phyloP scores from a whole-genome alignment of 169 alveolate species.

The Babesia divergens region DNA sequence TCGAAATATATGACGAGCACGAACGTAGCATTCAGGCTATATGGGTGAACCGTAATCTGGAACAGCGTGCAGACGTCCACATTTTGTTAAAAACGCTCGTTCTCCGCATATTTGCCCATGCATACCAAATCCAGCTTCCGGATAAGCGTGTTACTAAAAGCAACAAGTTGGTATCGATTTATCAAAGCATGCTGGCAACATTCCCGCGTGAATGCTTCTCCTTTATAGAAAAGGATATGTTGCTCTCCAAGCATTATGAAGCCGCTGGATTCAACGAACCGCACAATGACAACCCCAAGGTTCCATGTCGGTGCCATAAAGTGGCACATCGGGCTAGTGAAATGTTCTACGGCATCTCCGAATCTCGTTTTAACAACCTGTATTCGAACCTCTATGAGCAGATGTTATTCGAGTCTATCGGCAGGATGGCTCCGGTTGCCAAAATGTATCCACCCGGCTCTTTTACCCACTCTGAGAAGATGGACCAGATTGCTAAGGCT shows the following conservation, averaged over 20 bases:
- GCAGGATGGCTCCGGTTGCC: slow-evolving; percentile 11
- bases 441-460: slow-evolving; percentile 13
- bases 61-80: not conserved
- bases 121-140: slow-evolving; percentile 53
- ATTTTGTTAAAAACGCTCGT: slow-evolving; percentile 36
- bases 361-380: slow-evolving; percentile 41
- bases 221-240: slow-evolving; percentile 50
- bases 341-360: slow-evolving; percentile 53
- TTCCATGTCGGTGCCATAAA: slow-evolving; percentile 56
- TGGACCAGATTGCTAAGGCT: slow-evolving; percentile 28
- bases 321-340: slow-evolving; percentile 1
- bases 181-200: slow-evolving; percentile 36
- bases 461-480: not conserved
- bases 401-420: slow-evolving; percentile 31
- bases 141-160: slow-evolving; percentile 8
- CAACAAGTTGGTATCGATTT: slow-evolving; percentile 47
- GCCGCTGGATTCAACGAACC: not conserved
- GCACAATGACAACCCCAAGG: slow-evolving; percentile 63
- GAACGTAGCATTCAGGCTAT: slow-evolving; percentile 58
- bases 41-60: slow-evolving; percentile 35
- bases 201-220: slow-evolving; percentile 32
- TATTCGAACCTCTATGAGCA: slow-evolving; percentile 34
- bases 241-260: slow-evolving; percentile 53
- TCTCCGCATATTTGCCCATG: slow-evolving; percentile 58
- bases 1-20: slow-evolving; percentile 53